Evolutionary conservation across 2,329 filamentous ascomycete genomes (phyloP).

Genomic region (Gaeumannomyces sp.): DNA sequence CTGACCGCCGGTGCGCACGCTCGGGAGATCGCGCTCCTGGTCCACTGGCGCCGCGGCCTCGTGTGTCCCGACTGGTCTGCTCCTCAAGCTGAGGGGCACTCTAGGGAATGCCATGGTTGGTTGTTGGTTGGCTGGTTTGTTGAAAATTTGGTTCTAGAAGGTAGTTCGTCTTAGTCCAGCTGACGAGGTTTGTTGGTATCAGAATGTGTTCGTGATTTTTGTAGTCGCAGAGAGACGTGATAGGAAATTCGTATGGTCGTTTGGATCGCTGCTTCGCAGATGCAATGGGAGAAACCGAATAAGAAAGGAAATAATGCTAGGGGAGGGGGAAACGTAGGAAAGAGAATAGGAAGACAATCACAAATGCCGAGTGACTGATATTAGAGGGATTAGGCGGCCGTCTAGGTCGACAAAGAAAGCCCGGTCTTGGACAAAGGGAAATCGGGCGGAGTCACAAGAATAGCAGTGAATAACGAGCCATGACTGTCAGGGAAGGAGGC

Average conservation of each 20-base stretch:
- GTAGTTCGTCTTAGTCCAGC: constrained; percentile 18
- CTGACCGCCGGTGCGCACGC: constrained; percentile 45
- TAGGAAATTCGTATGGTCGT: constrained; percentile 2
- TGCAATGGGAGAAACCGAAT: constrained; percentile 11
- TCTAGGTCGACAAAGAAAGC: background rate
- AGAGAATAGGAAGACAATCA: background rate
- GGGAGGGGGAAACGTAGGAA: constrained; percentile 9
- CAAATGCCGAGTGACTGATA: background rate
- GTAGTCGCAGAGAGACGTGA: background rate
- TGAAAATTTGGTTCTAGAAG: constrained; percentile 16
- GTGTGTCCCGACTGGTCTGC: constrained; percentile 26
- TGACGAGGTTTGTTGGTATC: constrained; percentile 7
- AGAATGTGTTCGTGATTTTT: background rate
- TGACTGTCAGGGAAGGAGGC: background rate
- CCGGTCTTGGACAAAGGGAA: background rate
- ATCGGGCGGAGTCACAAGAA: background rate
- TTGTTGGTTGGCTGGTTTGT: too few relatives aligned
- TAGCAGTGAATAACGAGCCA: background rate
- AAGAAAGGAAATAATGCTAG: constrained; percentile 10
- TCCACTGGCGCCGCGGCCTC: constrained; percentile 24
- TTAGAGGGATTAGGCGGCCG: background rate
- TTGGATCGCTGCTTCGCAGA: constrained; percentile 6
- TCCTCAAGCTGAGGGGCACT: constrained; percentile 25
- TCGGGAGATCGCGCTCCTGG: constrained; percentile 27
- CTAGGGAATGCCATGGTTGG: constrained; percentile 20